Base-by-base conservation (phyloP, 225 moss, liverwort and hornwort genomes). In the Ulota crispa region DNA sequence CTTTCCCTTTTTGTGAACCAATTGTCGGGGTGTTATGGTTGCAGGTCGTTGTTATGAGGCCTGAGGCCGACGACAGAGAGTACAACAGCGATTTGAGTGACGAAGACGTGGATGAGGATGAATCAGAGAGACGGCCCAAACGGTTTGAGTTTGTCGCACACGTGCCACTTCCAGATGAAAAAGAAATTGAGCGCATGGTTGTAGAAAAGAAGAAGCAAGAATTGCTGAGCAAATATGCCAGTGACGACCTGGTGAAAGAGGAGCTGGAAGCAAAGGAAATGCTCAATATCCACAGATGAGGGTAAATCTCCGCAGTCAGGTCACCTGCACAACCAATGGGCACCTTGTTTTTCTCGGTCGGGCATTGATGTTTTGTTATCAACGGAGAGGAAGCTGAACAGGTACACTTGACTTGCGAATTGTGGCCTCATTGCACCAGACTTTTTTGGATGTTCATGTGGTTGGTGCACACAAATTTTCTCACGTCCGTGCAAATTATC, bases 151-250 rank as follows among this genome's bases (percentile, higher is more conserved):
- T 96, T 87, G 94, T 96, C 43, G 99, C 96, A 5, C 94, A 99
- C 53, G 99, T 99, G 39, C 99, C 99, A 23, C 91, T 99, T 74
- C 99, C 99, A 21, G 99, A 99, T 68, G 94, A 96, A 80, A 96
- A 87, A 72, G 99, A 99, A 87, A 99, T 99, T 43, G 96, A 94
- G 84, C 91, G 93, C 72, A 99, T 99, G 99, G 94, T 99, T 12
- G 89, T 99, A 11, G 91, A 96, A 79, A 96, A 96, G 96, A 99
- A 99, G 91, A 99, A 99, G 88, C 91, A 84, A 76, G 99, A 99
- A 81, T 85, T 99, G 56, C 77, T 99, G 75, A 94, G 92, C 80
- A 99, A 99, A 68, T 99, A 99, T 78, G 83, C 99, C 6, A 99
- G 99, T 85, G 96, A 95, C 11, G 81, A 87, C 30, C 91, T 99